Conservation (phyloP, 2,329 filamentous ascomycete genomes). For the Fusarium zealandicum region DNA sequence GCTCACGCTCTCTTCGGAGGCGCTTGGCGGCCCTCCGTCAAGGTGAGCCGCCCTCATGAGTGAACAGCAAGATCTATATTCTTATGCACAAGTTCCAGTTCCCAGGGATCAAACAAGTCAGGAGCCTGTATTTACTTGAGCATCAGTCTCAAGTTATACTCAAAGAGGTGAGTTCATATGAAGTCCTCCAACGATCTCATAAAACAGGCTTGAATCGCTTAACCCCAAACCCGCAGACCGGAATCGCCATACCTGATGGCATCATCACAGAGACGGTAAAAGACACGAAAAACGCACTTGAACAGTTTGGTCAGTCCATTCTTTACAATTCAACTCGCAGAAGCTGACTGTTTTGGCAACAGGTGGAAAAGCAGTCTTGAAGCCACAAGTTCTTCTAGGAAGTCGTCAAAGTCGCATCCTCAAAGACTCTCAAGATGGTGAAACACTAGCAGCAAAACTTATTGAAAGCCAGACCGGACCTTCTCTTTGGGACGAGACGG, state of each 20-base stretch:
- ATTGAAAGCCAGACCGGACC: constrained; percentile 13
- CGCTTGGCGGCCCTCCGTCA: neutral
- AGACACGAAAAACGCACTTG: constrained; percentile 33
- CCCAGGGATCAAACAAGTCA: neutral
- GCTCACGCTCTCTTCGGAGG: neutral
- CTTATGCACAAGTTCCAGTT: neutral
- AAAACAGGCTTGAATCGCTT: neutral
- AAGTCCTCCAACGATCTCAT: fast-evolving
- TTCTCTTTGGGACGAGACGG: constrained; percentile 1
- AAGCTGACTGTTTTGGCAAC: neutral
- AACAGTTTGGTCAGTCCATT: constrained; percentile 35
- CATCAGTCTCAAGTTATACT: constrained; percentile 19
- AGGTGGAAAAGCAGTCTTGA: constrained; percentile 39
- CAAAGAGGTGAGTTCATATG: neutral
- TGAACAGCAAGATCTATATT: neutral
- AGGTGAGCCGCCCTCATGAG: neutral
- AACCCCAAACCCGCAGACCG: constrained; percentile 26
- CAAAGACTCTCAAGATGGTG: neutral
- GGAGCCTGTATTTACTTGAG: constrained; percentile 17
- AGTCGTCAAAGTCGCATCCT: neutral
- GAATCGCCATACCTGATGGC: constrained; percentile 38
- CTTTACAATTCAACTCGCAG: fast-evolving
- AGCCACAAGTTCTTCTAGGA: constrained; percentile 31
- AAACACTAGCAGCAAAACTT: constrained; percentile 11
- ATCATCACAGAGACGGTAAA: constrained; percentile 26